Evolutionary conservation across 202 grass and related monocot species (phyloP).

Genomic region (Dendrocalamus latiflorus): DNA sequence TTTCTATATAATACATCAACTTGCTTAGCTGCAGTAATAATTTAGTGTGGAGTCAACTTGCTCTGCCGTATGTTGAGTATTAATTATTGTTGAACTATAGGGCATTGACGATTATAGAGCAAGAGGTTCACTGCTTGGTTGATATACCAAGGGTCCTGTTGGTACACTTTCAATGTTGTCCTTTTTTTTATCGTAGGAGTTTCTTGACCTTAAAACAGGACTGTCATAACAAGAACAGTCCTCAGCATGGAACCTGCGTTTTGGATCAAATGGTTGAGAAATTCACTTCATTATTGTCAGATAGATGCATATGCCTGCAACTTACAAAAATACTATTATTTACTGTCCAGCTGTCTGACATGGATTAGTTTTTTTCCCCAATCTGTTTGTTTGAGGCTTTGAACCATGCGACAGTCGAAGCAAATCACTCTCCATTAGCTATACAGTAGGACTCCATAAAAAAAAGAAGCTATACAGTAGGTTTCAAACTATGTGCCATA

Average conservation of each 20-base stretch:
- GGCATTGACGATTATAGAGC: not conserved
- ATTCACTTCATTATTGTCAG: not conserved
- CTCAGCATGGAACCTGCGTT: constrained; percentile 4
- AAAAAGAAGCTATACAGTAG: not conserved
- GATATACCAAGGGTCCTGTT: not conserved
- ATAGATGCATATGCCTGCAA: not conserved
- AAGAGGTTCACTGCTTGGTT: not conserved
- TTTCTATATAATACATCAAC: constrained; percentile 9
- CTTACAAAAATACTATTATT: not conserved
- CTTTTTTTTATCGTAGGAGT: not conserved
- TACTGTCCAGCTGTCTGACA: not conserved
- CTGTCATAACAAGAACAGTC: not conserved
- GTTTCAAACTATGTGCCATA: not conserved
- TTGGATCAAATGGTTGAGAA: not conserved
- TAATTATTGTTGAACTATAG: not conserved
- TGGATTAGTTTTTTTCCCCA: not conserved
- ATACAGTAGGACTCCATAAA: not conserved
- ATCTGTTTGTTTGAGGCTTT: not conserved
- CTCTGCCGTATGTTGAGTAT: constrained; percentile 9
- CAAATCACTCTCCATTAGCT: not conserved
- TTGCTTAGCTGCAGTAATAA: constrained; percentile 13
- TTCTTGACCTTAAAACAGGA: not conserved
- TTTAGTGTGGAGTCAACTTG: constrained; percentile 22
- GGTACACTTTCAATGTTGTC: not conserved
- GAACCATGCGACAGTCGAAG: constrained; percentile 1